Percentiles rank a stretch among this genome's conserved stretches.
These are phyloP conservation scores for Glomus cerebriforme DNA, from an alignment of 192 early-diverging fungal species.

Conservation along the genomic window DNA sequence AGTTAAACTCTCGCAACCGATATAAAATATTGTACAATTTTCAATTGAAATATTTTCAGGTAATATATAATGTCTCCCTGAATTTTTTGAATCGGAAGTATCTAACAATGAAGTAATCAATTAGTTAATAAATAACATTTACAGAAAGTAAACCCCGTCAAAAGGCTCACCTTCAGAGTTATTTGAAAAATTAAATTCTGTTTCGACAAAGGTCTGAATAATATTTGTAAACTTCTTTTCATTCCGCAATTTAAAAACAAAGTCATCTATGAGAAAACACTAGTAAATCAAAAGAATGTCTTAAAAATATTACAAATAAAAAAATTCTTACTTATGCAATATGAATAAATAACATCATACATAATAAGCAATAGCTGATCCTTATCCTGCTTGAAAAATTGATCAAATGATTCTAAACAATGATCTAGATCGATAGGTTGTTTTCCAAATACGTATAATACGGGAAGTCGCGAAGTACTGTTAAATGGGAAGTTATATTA, in stretches of 20 bases:
- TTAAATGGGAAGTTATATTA: not conserved
- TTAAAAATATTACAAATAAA: not conserved
- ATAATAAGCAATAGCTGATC: slow-evolving; percentile 61
- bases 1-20: slow-evolving; percentile 80
- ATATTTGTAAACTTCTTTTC: not conserved
- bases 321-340: slow-evolving; percentile 50
- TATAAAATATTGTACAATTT: slow-evolving; percentile 77
- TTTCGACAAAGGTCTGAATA: not conserved
- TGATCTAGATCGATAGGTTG: slow-evolving; percentile 65
- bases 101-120: not conserved
- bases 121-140: not conserved
- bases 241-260: not conserved
- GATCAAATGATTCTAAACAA: slow-evolving; percentile 52
- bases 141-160: not conserved
- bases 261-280: not conserved
- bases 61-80: slow-evolving; percentile 58
- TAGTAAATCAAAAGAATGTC: not conserved
- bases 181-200: not conserved
- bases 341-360: slow-evolving; percentile 74
- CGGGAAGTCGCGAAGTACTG: slow-evolving; percentile 78
- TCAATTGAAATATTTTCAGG: slow-evolving; percentile 48
- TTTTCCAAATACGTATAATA: slow-evolving; percentile 85
- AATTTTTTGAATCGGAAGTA: not conserved
- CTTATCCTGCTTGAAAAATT: slow-evolving; percentile 43
- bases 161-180: not conserved